These are phyloP conservation scores for Pichia terricola DNA, from an alignment of 1,139 yeast genomes.

Conservation along the genomic window DNA sequence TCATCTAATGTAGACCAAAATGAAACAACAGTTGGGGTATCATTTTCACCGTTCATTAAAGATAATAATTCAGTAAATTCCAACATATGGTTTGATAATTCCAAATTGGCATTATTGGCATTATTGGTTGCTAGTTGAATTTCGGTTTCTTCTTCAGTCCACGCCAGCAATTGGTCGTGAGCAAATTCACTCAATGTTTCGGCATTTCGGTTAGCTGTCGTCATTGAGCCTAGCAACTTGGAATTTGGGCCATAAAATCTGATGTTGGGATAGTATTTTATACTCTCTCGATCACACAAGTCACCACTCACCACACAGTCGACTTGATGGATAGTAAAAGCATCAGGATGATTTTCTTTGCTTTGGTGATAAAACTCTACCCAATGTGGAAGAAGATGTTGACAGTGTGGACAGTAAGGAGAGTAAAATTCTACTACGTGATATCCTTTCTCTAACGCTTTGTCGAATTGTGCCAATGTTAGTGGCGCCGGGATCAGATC, in stretches of 20 bases:
- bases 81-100: conserved; percentile 11
- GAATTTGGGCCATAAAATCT: conserved; percentile 52
- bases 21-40: conserved; percentile 45
- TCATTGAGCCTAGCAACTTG: conserved; percentile 24
- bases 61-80: conserved; percentile 30
- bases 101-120: neutral
- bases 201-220: conserved; percentile 31
- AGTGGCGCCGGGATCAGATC: conserved; percentile 21
- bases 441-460: conserved; percentile 34
- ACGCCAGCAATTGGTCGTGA: conserved; percentile 37
- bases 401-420: conserved; percentile 68
- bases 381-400: conserved; percentile 57
- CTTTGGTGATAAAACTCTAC: conserved; percentile 41
- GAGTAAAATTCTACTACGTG: conserved; percentile 59
- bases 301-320: conserved; percentile 68
- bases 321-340: conserved; percentile 53
- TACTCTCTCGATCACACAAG: conserved; percentile 52
- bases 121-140: neutral
- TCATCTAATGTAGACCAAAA: conserved; percentile 52
- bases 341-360: conserved; percentile 17
- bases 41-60: conserved; percentile 38
- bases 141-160: conserved; percentile 13
- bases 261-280: conserved; percentile 34
- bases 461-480: conserved; percentile 33
- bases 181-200: conserved; percentile 45